A percentile compares a stretch with the other conserved stretches of the same genome.
phyloP scores from a whole-genome alignment of 352 stramenopile species.

The Plasmopara halstedii region DNA sequence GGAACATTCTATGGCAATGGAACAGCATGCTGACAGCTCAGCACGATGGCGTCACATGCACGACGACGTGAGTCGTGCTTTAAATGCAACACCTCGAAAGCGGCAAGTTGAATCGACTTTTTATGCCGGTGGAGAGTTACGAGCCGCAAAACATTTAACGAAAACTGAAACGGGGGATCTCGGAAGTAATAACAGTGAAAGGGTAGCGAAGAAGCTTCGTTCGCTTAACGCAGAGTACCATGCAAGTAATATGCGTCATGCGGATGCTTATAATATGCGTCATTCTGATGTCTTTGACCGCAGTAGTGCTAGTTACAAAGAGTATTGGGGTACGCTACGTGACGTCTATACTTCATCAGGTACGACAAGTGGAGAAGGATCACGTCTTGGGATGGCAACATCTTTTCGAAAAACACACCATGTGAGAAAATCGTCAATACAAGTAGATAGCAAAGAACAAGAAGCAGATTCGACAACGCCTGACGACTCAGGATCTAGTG shows the following conservation, averaged over 20 bases:
- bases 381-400: constrained; percentile 1
- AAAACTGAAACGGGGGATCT: constrained; percentile 51
- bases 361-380: constrained; percentile 3
- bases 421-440: constrained; percentile 1
- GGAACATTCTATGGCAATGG: constrained; percentile 11
- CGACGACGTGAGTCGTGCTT: constrained; percentile 54
- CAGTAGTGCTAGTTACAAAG: constrained; percentile 48
- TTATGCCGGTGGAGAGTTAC: constrained; percentile 30
- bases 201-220: constrained; percentile 65
- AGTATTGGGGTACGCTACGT: constrained; percentile 64
- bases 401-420: constrained; percentile 13
- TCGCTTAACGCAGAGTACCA: constrained; percentile 69
- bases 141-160: constrained; percentile 20
- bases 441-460: constrained; percentile 25
- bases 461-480: constrained; percentile 47
- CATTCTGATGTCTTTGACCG: constrained; percentile 32
- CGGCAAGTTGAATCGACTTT: constrained; percentile 11
- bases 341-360: constrained; percentile 48
- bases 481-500: constrained; percentile 36
- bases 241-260: constrained; percentile 38
- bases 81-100: constrained; percentile 25
- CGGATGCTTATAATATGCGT: constrained; percentile 34
- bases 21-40: constrained; percentile 30
- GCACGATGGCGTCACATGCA: constrained; percentile 62
- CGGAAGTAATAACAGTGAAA: constrained; percentile 44